phyloP scores from a whole-genome alignment of 768 basidiomycete genomes.

The Leucosporidium yakuticum region DNA sequence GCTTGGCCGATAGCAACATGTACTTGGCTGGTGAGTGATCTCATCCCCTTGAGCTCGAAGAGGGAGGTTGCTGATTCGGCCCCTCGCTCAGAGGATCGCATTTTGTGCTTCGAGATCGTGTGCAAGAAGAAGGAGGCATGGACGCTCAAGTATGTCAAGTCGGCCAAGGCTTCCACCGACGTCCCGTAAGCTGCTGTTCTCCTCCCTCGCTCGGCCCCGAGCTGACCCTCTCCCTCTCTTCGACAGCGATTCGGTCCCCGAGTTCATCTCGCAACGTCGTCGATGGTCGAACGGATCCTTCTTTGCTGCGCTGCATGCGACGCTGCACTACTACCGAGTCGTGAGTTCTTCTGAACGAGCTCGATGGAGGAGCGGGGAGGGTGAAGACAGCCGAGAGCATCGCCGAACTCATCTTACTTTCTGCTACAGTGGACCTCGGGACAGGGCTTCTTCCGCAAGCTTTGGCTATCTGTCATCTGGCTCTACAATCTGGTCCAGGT shows the following conservation, averaged over 20 bases:
- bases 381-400: too few species aligned
- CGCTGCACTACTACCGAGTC: constrained; percentile 40
- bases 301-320: constrained; percentile 25
- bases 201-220: too few species aligned
- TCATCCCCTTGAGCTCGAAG: too few species aligned
- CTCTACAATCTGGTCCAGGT: constrained; percentile 22
- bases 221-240: too few species aligned
- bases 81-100: constrained; percentile 89
- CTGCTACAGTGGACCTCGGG: constrained; percentile 37
- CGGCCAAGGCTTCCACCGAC: constrained; percentile 40
- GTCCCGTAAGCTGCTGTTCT: constrained; percentile 35
- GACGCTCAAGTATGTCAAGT: constrained; percentile 39
- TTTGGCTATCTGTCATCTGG: constrained; percentile 31
- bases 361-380: too few species aligned
- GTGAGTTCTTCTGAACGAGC: constrained; percentile 20
- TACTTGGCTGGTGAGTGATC: neutral
- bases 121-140: constrained; percentile 54
- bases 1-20: neutral
- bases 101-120: constrained; percentile 89
- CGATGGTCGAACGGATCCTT: constrained; percentile 46
- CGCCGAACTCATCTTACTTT: constrained; percentile 40
- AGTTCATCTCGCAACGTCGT: constrained; percentile 43
- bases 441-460: constrained; percentile 41
- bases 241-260: constrained; percentile 17
- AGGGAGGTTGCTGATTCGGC: too few species aligned